These are phyloP conservation scores for Sporothrix mexicana DNA, from an alignment of 2,329 filamentous ascomycete genomes.

Conservation along the genomic window DNA sequence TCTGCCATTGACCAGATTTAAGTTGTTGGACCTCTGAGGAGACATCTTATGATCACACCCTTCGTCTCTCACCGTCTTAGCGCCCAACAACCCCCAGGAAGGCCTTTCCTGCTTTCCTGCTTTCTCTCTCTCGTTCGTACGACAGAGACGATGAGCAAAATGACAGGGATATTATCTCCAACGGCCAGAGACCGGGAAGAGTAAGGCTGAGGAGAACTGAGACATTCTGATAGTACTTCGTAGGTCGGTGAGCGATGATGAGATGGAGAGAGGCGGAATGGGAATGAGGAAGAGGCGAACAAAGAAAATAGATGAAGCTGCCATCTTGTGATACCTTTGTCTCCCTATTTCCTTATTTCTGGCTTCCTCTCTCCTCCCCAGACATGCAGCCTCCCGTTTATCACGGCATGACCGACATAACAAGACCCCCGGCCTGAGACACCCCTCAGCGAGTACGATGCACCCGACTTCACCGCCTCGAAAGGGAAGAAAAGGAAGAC, in stretches of 20 bases:
- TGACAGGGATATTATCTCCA: neutral
- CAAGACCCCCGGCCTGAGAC: conserved; percentile 15
- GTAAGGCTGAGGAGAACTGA: conserved; percentile 9
- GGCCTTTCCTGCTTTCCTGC: neutral
- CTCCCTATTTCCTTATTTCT: neutral
- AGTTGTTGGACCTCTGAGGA: too few species aligned
- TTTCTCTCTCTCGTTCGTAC: too few species aligned
- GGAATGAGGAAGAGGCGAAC: neutral
- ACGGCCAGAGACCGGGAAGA: neutral
- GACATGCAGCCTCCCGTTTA: neutral
- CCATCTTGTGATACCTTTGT: conserved; percentile 9
- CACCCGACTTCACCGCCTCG: conserved; percentile 23
- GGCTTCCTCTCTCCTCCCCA: neutral
- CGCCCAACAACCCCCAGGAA: neutral
- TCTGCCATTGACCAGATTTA: neutral
- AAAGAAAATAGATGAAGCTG: neutral
- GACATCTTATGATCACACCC: neutral
- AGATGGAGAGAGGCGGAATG: neutral
- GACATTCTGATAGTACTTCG: conserved; percentile 1
- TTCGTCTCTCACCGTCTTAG: neutral
- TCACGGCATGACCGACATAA: too few species aligned
- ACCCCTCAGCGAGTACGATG: conserved; percentile 22
- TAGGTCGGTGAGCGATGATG: neutral
- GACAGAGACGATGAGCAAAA: too few species aligned
- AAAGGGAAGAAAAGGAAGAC: neutral